Percentiles rank a stretch among this genome's conserved stretches.
Evolutionary conservation across 2,329 filamentous ascomycete species (phyloP).

Genomic region (Tolypocladium ovalisporum): DNA sequence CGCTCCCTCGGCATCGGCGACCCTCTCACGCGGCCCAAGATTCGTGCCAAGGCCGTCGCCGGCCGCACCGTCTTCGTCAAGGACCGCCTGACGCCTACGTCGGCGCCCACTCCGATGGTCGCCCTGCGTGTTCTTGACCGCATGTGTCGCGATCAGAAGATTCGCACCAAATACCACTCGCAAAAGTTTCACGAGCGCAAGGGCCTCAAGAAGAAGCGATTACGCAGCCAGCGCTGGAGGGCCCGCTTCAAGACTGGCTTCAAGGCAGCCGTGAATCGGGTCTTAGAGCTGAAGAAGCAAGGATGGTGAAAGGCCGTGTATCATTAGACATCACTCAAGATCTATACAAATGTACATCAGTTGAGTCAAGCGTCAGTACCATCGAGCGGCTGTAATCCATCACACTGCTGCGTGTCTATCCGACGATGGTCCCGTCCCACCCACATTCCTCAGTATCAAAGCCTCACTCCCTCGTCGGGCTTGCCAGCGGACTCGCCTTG

Average conservation of each 20-base stretch:
- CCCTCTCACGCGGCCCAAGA: constrained; percentile 15
- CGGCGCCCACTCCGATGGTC: constrained; percentile 28
- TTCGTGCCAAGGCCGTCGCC: constrained; percentile 21
- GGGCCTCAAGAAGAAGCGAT: constrained; percentile 67
- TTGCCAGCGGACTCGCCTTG: constrained; percentile 58
- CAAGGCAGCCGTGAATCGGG: constrained; percentile 49
- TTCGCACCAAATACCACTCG: constrained; percentile 40
- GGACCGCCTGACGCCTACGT: constrained; percentile 13
- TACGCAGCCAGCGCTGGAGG: constrained; percentile 59
- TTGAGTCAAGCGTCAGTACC: neutral
- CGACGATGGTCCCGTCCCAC: neutral
- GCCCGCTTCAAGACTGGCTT: constrained; percentile 60
- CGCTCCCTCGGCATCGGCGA: constrained; percentile 10
- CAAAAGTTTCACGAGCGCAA: constrained; percentile 67
- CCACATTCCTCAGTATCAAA: neutral
- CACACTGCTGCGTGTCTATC: neutral
- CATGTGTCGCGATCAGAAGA: constrained; percentile 38
- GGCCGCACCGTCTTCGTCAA: constrained; percentile 27
- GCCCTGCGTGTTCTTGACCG: constrained; percentile 31
- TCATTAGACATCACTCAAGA: neutral
- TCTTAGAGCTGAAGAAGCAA: constrained; percentile 61
- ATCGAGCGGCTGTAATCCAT: neutral
- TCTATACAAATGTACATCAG: neutral
- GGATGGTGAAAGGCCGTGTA: constrained; percentile 49
- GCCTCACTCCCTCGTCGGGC: constrained; percentile 27